Conservation (phyloP, 768 basidiomycete genomes). For the Nidularia pulvinata region DNA sequence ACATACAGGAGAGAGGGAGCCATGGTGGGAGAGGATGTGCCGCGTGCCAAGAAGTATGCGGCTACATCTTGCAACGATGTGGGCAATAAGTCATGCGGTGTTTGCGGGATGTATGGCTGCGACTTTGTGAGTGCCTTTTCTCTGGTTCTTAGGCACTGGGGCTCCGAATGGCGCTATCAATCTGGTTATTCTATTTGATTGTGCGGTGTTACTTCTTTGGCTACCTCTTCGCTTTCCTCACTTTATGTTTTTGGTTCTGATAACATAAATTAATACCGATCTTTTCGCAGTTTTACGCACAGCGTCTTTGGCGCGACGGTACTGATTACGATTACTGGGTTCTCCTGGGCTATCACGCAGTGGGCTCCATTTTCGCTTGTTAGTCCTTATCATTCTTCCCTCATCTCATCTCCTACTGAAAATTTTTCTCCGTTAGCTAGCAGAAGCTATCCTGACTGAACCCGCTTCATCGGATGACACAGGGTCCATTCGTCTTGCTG, state of each 20-base stretch:
- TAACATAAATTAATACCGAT: background rate
- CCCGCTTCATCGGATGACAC: conserved; percentile 32
- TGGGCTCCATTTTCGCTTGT: conserved; percentile 96
- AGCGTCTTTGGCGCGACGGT: conserved; percentile 71
- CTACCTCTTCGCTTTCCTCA: too few species aligned
- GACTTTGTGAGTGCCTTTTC: conserved; percentile 68
- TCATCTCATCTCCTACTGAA: too few species aligned
- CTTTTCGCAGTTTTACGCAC: conserved; percentile 58
- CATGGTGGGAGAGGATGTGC: conserved; percentile 17
- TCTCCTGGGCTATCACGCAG: conserved; percentile 91
- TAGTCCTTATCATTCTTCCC: conserved; percentile 22
- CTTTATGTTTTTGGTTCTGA: background rate
- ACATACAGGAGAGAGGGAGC: too few species aligned
- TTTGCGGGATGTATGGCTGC: conserved; percentile 79
- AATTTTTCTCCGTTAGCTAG: conserved; percentile 18
- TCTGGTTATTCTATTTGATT: too few species aligned
- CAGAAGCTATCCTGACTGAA: conserved; percentile 81
- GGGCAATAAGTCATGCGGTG: conserved; percentile 76
- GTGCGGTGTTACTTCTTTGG: too few species aligned
- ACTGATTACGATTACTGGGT: conserved; percentile 78
- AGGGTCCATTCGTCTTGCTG: conserved; percentile 39
- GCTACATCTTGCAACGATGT: conserved; percentile 67
- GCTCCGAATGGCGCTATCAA: too few species aligned
- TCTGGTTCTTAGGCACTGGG: background rate
- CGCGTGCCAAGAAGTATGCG: conserved; percentile 43